Percentiles rank a stretch among this genome's conserved stretches.
Evolutionary conservation across 768 basidiomycete species (phyloP).

Genomic region (Paxillus ammoniavirescens): DNA sequence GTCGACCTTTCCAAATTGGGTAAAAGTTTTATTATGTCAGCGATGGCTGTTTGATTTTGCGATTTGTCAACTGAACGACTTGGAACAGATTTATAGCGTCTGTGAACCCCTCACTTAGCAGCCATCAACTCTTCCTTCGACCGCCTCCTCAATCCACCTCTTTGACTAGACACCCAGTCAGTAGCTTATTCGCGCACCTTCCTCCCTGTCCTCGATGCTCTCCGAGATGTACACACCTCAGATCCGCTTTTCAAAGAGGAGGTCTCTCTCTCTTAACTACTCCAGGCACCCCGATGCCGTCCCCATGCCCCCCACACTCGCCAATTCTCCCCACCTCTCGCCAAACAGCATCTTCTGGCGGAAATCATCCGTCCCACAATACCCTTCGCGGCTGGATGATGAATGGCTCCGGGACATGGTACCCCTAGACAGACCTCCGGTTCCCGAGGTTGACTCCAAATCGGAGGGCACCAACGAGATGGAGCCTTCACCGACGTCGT

Average conservation of each 20-base stretch:
- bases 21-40: constrained; percentile 25
- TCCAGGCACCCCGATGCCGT: constrained; percentile 30
- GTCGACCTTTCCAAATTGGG: constrained; percentile 10
- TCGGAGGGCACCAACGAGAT: constrained; percentile 15
- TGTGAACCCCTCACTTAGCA: background rate
- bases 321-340: constrained; percentile 52
- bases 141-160: constrained; percentile 8
- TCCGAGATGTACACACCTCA: background rate
- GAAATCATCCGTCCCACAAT: constrained; percentile 29
- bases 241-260: constrained; percentile 6
- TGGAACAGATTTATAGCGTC: constrained; percentile 17
- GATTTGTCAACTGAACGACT: constrained; percentile 25
- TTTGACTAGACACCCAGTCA: background rate
- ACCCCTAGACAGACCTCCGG: constrained; percentile 29
- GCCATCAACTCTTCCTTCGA: background rate
- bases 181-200: background rate
- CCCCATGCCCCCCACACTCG: constrained; percentile 61
- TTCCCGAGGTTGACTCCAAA: constrained; percentile 13
- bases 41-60: constrained; percentile 8
- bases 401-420: constrained; percentile 66
- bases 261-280: constrained; percentile 18
- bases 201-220: constrained; percentile 2
- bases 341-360: constrained; percentile 49
- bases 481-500: constrained; percentile 17
- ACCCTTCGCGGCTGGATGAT: constrained; percentile 52